phyloP scores from a whole-genome alignment of 805 yeast species.

The Ogataea neopini region DNA sequence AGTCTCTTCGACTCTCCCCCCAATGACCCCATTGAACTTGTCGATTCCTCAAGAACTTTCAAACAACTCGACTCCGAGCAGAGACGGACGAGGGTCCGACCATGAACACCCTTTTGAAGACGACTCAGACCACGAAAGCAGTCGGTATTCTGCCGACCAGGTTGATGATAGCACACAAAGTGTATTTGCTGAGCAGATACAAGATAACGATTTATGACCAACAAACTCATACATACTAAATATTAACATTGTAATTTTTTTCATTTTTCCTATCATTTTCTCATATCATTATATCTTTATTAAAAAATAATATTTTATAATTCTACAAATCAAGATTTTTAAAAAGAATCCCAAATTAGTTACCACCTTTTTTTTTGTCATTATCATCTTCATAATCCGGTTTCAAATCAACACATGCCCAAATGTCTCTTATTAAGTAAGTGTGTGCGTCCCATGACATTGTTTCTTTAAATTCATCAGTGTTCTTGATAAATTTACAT shows the following conservation, averaged over 20 bases:
- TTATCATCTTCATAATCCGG: slow-evolving; percentile 6
- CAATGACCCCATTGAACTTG: slow-evolving; percentile 39
- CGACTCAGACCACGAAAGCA: slow-evolving; percentile 21
- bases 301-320: background rate
- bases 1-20: slow-evolving; percentile 36
- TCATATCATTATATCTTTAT: background rate
- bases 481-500: slow-evolving; percentile 18
- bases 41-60: slow-evolving; percentile 25
- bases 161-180: slow-evolving; percentile 5
- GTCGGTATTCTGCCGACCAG: slow-evolving; percentile 11
- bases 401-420: slow-evolving; percentile 25
- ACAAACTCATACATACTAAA: background rate
- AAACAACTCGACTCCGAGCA: background rate
- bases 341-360: no score
- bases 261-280: background rate
- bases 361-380: no score
- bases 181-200: slow-evolving; percentile 26
- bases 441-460: slow-evolving; percentile 24
- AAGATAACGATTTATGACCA: slow-evolving; percentile 23
- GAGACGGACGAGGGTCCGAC: slow-evolving; percentile 9
- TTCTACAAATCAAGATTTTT: background rate
- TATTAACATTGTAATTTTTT: background rate
- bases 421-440: slow-evolving; percentile 19
- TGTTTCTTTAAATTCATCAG: slow-evolving; percentile 18
- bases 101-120: slow-evolving; percentile 20